Evolutionary conservation across 176 grass and related monocot genomes (phyloP).

Genomic region (Lolium rigidum): DNA sequence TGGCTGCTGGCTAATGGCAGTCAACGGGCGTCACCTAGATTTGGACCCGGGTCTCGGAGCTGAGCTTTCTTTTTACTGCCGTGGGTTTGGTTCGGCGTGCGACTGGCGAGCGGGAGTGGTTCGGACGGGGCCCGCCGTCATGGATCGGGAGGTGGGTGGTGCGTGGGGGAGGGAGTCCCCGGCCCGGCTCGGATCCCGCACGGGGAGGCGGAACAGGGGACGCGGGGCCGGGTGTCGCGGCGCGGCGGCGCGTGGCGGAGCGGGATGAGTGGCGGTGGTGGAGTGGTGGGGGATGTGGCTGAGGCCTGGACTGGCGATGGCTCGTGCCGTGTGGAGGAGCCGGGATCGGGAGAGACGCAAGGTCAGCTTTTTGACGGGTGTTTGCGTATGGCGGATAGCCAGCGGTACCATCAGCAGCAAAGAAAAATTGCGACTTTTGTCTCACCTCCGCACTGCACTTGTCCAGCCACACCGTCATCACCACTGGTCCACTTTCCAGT

Average conservation of each 20-base stretch:
- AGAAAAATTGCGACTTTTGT: neutral
- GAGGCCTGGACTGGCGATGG: constrained; percentile 22
- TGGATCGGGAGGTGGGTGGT: neutral
- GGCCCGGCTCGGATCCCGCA: constrained; percentile 15
- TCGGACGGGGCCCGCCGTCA: constrained; percentile 33
- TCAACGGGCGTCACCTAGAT: constrained; percentile 72
- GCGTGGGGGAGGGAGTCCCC: neutral
- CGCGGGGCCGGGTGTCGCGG: neutral
- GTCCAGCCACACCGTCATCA: neutral
- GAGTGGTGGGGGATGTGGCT: neutral
- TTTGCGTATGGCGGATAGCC: neutral
- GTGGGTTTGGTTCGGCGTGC: neutral
- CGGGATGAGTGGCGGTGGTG: neutral
- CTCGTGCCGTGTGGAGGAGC: neutral
- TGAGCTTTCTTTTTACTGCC: constrained; percentile 35
- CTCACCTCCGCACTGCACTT: neutral
- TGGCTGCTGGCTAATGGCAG: constrained; percentile 37
- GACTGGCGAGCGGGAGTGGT: constrained; percentile 34
- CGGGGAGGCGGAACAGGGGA: constrained; percentile 3
- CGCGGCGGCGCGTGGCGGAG: neutral
- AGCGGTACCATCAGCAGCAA: neutral
- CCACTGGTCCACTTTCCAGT: neutral
- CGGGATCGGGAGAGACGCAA: neutral
- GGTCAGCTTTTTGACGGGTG: neutral
- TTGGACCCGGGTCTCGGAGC: constrained; percentile 55